Base-by-base conservation (phyloP, 1,284 basidiomycete species). In the Cutaneotrichosporon dermatis region DNA sequence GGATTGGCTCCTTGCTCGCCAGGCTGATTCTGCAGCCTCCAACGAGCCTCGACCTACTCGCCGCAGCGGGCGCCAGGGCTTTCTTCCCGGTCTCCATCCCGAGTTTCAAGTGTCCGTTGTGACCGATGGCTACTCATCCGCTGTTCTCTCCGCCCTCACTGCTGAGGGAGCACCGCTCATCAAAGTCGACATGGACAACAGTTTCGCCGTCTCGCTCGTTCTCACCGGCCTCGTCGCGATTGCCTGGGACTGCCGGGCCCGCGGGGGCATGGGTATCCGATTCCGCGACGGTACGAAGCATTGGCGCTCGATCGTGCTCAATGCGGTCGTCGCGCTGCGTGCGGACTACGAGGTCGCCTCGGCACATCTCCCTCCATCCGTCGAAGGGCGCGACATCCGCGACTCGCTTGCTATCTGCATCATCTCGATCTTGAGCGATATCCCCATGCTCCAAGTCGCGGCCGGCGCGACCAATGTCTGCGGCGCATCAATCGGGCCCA, bases 401-500 rank as follows among this genome's bases (percentile, higher is more conserved):
- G 74, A 76, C 58, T 66, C 63, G 6, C 70, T 76, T 35, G 70
- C 71, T 9, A 66, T 74, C 40, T 62, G 67, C 53, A 69, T 76
- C 55, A 69, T 76, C 48, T 72, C 70, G 7, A 68, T 74, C 9
- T 62, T 76, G 35, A 65, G 65, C 44, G 74, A 76, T 54, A 74
- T 76, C 11, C 72, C 74, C 1, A 74, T 75, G 74, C 58, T 74
- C 40, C 72, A 71, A 44, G 69, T 74, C 12, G 70, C 71, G 1
- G 72, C 73, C 3, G 73, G 73, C 25, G 65, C 70, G 6, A 64
- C 65, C 6, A 59, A 61, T 6, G 58, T 76, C 12, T 73, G 70
- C 53, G 74, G 72, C 33, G 58, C 70, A 7, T 11, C 60, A 60
- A 66, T 74, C 50, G 69, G 70, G 0, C 65, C 68, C 2, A 60